phyloP scores from a whole-genome alignment of 331 rosid genomes.

The Acacia concinna region DNA sequence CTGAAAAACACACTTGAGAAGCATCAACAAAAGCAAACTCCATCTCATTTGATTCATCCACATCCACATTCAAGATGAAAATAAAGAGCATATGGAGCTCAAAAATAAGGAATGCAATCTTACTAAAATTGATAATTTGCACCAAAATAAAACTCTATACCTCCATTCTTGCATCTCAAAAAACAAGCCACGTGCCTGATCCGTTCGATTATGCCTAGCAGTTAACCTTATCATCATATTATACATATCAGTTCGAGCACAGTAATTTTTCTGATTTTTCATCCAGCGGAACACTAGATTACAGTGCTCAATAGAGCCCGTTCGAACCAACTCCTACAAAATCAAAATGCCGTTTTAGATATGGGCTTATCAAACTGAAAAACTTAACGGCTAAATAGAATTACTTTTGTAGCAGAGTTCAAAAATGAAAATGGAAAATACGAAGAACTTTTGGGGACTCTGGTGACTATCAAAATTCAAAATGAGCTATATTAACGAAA shows the following conservation, averaged over 20 bases:
- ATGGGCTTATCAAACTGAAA: neutral
- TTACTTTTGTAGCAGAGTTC: neutral
- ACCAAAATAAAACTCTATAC: slow-evolving; percentile 34
- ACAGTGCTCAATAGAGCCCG: slow-evolving; percentile 78
- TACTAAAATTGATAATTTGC: neutral
- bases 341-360: neutral
- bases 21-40: neutral
- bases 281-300: slow-evolving; percentile 73
- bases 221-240: slow-evolving; percentile 87
- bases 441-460: neutral
- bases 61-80: neutral
- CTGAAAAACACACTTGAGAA: neutral
- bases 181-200: slow-evolving; percentile 91
- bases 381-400: neutral
- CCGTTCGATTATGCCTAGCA: slow-evolving; percentile 72
- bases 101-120: neutral
- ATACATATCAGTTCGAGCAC: slow-evolving; percentile 85
- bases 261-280: slow-evolving; percentile 73
- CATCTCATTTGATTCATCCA: neutral
- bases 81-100: neutral
- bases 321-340: slow-evolving; percentile 68
- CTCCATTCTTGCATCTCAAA: slow-evolving; percentile 96
- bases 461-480: neutral
- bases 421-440: neutral
- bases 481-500: neutral